Evolutionary conservation across 2,329 filamentous ascomycete genomes (phyloP).

Genomic region (Xylariaceae sp.): DNA sequence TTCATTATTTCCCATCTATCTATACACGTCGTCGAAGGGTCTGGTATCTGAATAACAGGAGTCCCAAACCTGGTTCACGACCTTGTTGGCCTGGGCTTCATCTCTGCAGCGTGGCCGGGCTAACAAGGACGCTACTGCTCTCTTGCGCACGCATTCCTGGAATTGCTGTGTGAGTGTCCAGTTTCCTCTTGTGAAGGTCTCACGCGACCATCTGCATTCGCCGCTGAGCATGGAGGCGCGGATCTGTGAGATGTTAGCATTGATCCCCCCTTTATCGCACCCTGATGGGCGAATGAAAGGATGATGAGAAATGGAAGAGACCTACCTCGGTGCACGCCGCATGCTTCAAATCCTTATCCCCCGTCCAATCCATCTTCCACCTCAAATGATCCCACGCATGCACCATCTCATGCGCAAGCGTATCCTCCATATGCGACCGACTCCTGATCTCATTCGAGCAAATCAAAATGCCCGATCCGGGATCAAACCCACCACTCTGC

Average conservation of each 20-base stretch:
- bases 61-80: conserved; percentile 98
- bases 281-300: no score
- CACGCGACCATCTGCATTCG: conserved; percentile 84
- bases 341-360: conserved; percentile 69
- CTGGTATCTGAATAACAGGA: conserved; percentile 92
- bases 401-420: conserved; percentile 94
- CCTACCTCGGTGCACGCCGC: conserved; percentile 93
- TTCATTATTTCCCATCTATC: conserved; percentile 41
- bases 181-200: conserved; percentile 79
- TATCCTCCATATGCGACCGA: conserved; percentile 82
- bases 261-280: not conserved
- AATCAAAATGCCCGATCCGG: conserved; percentile 79
- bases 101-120: conserved; percentile 76
- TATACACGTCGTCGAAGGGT: conserved; percentile 95
- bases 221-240: conserved; percentile 87
- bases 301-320: no score
- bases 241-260: conserved; percentile 52
- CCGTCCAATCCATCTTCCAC: conserved; percentile 82
- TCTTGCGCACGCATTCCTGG: conserved; percentile 80
- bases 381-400: conserved; percentile 91
- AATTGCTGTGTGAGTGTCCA: conserved; percentile 89
- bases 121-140: conserved; percentile 75
- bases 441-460: conserved; percentile 88
- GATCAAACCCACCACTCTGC: conserved; percentile 75
- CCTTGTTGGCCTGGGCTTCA: conserved; percentile 76